Base-by-base conservation (phyloP, 2,329 filamentous ascomycete species). In the Cercospora sp. region DNA sequence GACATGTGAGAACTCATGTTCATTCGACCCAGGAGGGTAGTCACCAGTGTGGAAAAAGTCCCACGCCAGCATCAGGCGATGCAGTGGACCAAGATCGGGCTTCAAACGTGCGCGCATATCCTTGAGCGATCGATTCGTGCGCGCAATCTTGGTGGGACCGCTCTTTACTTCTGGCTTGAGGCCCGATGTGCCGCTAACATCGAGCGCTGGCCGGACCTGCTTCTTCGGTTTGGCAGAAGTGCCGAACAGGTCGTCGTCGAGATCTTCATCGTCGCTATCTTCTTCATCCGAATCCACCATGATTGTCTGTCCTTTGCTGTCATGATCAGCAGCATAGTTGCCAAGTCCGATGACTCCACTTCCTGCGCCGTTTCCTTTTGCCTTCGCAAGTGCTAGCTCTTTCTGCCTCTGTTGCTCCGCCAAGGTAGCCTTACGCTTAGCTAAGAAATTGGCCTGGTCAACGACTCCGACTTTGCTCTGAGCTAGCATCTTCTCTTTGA, bases 21-120 rank as follows among this genome's bases (percentile, higher is more conserved):
- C 88, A 62, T 88, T 90, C 5, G 86, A 85, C 66, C 85, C 87
- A 0, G 95, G 94, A 5, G 95, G 95, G 68, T 94, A 91, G 75
- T 94, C 92, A 30, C 93, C 93, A 57, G 89, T 84, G 75, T 97
- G 91, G 79, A 97, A 99, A 72, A 96, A 97, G 72, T 99, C 92
- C 95, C 95, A 99, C 65, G 91, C 87, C 3, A 99, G 87, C 61
- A 99, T 93, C 18, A 90, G 90, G 74, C 91, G 90, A 78, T 98
- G 95, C 31, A 99, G 82, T 16, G 88, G 85, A 42, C 93, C 90
- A 81, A 99, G 90, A 72, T 96, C 92, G 7, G 96, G 95, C 33
- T 94, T 91, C 68, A 99, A 85, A 70, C 95, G 90, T 71, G 95
- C 94, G 73, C 94, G 90, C 88, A 97, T 94, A 80, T 99, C 95